Conservation (phyloP, 352 stramenopile species). For the Phytophthora ramorum region DNA sequence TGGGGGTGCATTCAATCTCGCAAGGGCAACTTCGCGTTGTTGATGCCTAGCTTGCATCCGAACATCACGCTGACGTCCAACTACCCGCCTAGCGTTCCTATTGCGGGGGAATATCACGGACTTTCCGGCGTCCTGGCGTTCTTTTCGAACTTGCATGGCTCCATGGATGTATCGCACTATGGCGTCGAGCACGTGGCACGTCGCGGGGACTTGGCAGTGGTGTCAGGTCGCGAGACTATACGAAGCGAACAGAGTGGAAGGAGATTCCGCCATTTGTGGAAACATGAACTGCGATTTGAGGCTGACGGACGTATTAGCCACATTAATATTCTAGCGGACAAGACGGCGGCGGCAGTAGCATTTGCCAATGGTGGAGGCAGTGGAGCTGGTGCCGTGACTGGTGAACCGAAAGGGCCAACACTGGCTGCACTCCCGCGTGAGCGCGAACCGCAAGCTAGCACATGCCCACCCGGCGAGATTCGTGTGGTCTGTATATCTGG, state of each 20-base stretch:
- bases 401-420: conserved; percentile 46
- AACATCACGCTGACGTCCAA: conserved; percentile 83
- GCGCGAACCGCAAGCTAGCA: conserved; percentile 59
- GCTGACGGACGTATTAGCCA: conserved; percentile 81
- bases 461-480: conserved; percentile 81
- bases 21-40: conserved; percentile 81
- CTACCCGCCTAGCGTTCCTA: conserved; percentile 72
- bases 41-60: conserved; percentile 81
- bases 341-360: conserved; percentile 76
- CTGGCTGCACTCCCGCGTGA: conserved; percentile 71
- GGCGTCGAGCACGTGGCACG: conserved; percentile 73
- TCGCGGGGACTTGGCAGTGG: conserved; percentile 74
- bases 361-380: conserved; percentile 58
- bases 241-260: conserved; percentile 69
- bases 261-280: conserved; percentile 85
- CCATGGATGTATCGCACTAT: conserved; percentile 79
- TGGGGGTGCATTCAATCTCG: conserved; percentile 77
- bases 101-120: conserved; percentile 75
- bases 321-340: conserved; percentile 88
- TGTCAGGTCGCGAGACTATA: conserved; percentile 81
- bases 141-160: conserved; percentile 72
- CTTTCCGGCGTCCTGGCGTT: conserved; percentile 70
- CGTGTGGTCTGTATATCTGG: conserved; percentile 83
- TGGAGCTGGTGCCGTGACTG: conserved; percentile 39
- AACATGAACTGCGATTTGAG: conserved; percentile 84